A percentile compares a stretch with the other conserved stretches of the same genome.
Evolutionary conservation across 1,284 basidiomycete species (phyloP).

Genomic region (Malassezia arunalokei): DNA sequence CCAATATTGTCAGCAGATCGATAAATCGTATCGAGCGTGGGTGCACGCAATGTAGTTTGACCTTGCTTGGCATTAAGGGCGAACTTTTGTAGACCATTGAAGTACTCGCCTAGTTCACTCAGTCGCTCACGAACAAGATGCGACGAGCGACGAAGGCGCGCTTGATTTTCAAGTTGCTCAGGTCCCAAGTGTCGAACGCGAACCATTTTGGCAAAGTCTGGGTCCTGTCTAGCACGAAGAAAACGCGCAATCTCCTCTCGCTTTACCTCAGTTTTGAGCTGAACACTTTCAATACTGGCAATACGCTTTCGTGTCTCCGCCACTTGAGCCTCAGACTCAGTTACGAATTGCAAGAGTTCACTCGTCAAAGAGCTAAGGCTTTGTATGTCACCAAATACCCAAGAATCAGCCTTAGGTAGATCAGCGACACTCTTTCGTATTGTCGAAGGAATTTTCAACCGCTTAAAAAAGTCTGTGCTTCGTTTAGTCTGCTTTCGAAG

Average conservation of each 20-base stretch:
- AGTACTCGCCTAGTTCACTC: slow-evolving; percentile 62
- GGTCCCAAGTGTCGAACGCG: slow-evolving; percentile 69
- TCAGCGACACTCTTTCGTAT: slow-evolving; percentile 21
- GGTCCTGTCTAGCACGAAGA: slow-evolving; percentile 61
- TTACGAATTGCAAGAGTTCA: slow-evolving; percentile 16
- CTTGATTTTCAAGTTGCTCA: slow-evolving; percentile 71
- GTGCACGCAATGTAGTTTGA: slow-evolving; percentile 56
- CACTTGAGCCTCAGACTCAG: slow-evolving; percentile 16
- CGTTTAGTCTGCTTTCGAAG: slow-evolving; percentile 19
- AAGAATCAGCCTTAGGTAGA: slow-evolving; percentile 28
- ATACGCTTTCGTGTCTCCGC: slow-evolving; percentile 41
- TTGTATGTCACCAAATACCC: slow-evolving; percentile 47
- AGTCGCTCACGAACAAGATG: slow-evolving; percentile 61
- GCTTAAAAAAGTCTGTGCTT: slow-evolving; percentile 40
- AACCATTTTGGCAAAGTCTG: slow-evolving; percentile 66
- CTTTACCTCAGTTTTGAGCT: slow-evolving; percentile 49
- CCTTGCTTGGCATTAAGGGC: slow-evolving; percentile 57
- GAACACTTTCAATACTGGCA: slow-evolving; percentile 48
- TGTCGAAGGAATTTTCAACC: slow-evolving; percentile 27
- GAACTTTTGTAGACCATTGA: slow-evolving; percentile 60
- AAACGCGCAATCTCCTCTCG: slow-evolving; percentile 51
- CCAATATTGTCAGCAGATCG: slow-evolving; percentile 70
- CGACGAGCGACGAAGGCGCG: slow-evolving; percentile 59
- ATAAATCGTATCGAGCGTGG: slow-evolving; percentile 68
- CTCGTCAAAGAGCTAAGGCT: slow-evolving; percentile 31